These are phyloP conservation scores for barley (Hordeum vulgare) DNA, from an alignment of 176 grass and related monocot species.

Conservation along the genomic window MorexV3_pseudomolecules_assembly NC_058519.1:664713917-664714416, in stretches of 20 bases:
- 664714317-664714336: slow-evolving; percentile 51
- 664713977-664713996: too few species aligned
- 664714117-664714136: slow-evolving; percentile 28
- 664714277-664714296: slow-evolving; percentile 33
- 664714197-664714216: slow-evolving; percentile 62
- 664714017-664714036: too few species aligned
- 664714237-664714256: slow-evolving; percentile 43
- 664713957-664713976: too few species aligned
- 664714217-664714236: slow-evolving; percentile 64
- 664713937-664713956: too few species aligned
- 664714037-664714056: slow-evolving; percentile 49
- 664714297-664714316: slow-evolving; percentile 59
- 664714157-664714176: slow-evolving; percentile 10
- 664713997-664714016: too few species aligned
- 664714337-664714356: slow-evolving; percentile 42
- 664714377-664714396: slow-evolving; percentile 70
- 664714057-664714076: slow-evolving; percentile 1
- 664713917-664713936: not conserved
- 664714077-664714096: slow-evolving; percentile 58
- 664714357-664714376: slow-evolving; percentile 65
- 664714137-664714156: slow-evolving; percentile 30
- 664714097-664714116: slow-evolving; percentile 30
- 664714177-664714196: slow-evolving; percentile 35
- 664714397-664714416: slow-evolving; percentile 21
- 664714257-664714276: slow-evolving; percentile 68